Evolutionary conservation across 306 rosid genomes (phyloP), one percentile per base, ranked within the genome.

Genomic region (Morella rubra): DNA sequence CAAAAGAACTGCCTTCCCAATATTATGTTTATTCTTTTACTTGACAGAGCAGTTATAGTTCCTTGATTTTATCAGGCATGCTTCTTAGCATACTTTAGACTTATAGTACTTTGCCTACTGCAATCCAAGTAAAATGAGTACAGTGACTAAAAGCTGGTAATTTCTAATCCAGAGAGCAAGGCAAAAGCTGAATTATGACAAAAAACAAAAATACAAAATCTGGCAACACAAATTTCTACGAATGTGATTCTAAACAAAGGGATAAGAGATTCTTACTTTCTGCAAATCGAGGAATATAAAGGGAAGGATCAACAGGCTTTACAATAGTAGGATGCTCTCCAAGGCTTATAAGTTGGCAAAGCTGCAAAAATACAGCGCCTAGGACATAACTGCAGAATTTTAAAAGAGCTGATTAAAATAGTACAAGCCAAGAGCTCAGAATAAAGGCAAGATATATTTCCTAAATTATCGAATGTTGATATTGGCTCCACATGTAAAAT

Each of bases 331-430:
- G 88, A 69, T 87, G 96, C 85, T 93, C 88, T 41, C 72, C 86
- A 47, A 89, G 91, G 78, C 89, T 89, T 72, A 90, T 76, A 47
- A 87, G 83, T 88, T 86, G 77, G 80, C 94, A 93, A 52, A 90
- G 98, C 86, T 93, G 96, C 87, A 93, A 82, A 84, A 89, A 93
- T 45, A 86, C 94, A 56, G 89, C 89, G 45, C 96, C 98, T 11
- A 93, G 88, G 69, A 79, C 87, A 68, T 93, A 93, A 64, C 98
- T 93, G 83, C 89, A 80, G 50, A 78, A 74, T 74, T 51, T 49
- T n/a, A 67, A 53, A 60, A 66, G 16, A 72, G 20, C 47, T 54
- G 19, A 40, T 14, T 65, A 44, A 44, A 85, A 73, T 60, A 40
- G 20, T 72, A 81, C 69, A 72, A 41, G 75, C 2, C 56, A 71